Conservation (phyloP, 768 basidiomycete genomes). For the Galerina marginata region DNA sequence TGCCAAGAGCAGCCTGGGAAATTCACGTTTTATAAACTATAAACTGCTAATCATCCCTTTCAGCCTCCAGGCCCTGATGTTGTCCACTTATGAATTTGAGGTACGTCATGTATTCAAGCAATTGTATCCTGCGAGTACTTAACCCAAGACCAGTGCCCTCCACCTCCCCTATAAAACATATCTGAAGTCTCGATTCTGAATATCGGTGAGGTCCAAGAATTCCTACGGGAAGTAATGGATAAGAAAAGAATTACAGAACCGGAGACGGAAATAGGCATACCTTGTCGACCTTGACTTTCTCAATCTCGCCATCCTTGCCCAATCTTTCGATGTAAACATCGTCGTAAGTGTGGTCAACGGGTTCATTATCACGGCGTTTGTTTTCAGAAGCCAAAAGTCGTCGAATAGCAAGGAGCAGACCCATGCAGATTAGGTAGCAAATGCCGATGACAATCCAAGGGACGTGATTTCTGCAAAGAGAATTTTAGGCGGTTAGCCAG, state of each 20-base stretch:
- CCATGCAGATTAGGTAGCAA: slow-evolving; percentile 61
- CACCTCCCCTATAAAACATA: slow-evolving; percentile 57
- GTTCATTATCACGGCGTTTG: slow-evolving; percentile 64
- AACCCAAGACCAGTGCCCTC: neutral
- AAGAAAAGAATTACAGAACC: neutral
- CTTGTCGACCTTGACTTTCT: slow-evolving; percentile 69
- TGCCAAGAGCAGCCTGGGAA: too few relatives aligned
- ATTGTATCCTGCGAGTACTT: neutral
- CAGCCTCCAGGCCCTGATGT: too few relatives aligned
- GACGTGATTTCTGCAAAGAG: slow-evolving; percentile 59
- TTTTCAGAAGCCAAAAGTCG: slow-evolving; percentile 64
- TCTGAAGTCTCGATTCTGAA: slow-evolving; percentile 73
- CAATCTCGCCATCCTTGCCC: slow-evolving; percentile 54
- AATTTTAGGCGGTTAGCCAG: neutral
- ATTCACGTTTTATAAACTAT: too few relatives aligned
- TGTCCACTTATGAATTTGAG: too few relatives aligned
- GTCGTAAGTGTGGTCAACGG: slow-evolving; percentile 57
- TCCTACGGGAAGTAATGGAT: slow-evolving; percentile 44
- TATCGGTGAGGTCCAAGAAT: slow-evolving; percentile 76
- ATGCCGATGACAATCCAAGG: slow-evolving; percentile 81
- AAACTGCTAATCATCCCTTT: too few relatives aligned
- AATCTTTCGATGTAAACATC: slow-evolving; percentile 63
- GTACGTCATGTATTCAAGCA: too few relatives aligned
- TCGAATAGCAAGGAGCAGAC: slow-evolving; percentile 54
- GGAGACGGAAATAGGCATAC: slow-evolving; percentile 39